Base-by-base conservation (phyloP, 176 grass and related monocot species). In the Thalia dealbata region DNA sequence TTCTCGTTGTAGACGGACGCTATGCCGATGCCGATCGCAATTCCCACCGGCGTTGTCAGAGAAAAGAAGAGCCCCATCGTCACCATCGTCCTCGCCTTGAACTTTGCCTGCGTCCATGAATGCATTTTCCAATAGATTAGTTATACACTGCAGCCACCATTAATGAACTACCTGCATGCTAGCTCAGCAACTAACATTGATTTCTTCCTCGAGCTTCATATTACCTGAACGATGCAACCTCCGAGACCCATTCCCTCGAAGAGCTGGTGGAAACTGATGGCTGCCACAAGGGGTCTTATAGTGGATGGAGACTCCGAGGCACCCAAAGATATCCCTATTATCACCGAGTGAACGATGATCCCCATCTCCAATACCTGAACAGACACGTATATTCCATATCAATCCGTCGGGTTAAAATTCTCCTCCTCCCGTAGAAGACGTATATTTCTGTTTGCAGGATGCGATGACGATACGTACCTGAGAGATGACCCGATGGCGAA, bases 21-120 rank as follows among this genome's bases (percentile, higher is more conserved):
- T 78, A 91, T 67, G 41, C 82, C 86, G 3, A 89, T 91, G 55
- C 92, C 89, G n/a, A 96, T 80, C 7, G 80, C 21, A 7, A 96
- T 73, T 2, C 89, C 89, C 0, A 89, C 41, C 0, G 89, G 89
- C 0, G 92, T 91, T 3, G 89, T 96, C 18, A 89, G 84, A 1
- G 89, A 87, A 61, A 88, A 91, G 82, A 91, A 91, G 50, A 83
- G 35, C 0, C 74, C 52, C 89, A 88, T 88, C 7, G 14, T 70
- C 52, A 87, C 6, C 0, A 83, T 74, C 5, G 84, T 70, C 21
- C 23, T 75, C 0, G 83, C 30, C 3, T 73, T 61, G 43, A 91
- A 91, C 26, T 71, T 81, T 15, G 86, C 92, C 89, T 89, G 77
- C 16, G 32, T 38, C 3, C 32, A 38, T 38, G 32, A 1, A 38